Base-by-base conservation (phyloP, 2,329 filamentous ascomycete species). In the Aspergillus pseudonomiae region DNA sequence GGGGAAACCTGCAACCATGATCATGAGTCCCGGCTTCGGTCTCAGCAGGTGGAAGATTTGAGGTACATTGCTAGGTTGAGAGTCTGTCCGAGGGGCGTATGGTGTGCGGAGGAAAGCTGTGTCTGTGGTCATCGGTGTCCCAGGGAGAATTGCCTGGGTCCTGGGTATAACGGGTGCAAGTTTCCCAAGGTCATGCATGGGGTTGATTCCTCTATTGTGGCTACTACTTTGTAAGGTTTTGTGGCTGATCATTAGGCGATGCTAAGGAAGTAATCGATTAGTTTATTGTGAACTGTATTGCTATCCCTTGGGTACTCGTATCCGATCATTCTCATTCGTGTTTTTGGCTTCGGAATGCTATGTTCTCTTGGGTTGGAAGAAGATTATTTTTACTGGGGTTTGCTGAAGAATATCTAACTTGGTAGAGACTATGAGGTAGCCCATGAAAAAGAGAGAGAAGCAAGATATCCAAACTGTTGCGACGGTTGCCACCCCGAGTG, bases 41-140 rank as follows among this genome's bases (percentile, higher is more conserved):
- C 32, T 0, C 62, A 64, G 21, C 65, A 77, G 36, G 60, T 70
- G 3, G 66, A 65, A 16, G 74, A 73, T 41, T 65, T 80, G 39
- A 67, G 68, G 53, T 74, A 67, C 24, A 67, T 80, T 58, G 71
- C 75, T 12, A 69, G 78, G 2, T 67, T 67, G 30, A 69, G 66
- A 10, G 68, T 69, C 6, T 80, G 78, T 45, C 59, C 53, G 2
- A 54, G 57, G 0, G 73, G 75, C 0, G 45, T 75, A 41, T 57
- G 59, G 28, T 80, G 78, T 63, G 60, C 67, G 12, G 70, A 75
- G 59, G 63, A 61, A 36, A 63, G 63, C 19, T 75, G 73, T 63
- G 63, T 73, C 34, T 66, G 63, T 14, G 73, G 73, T 5, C 73
- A 75, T 66, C 67, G 70, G 21, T 75, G 73, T 66, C 66, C 67